Evolutionary conservation across 1,139 yeast species (phyloP).

Genomic region (Hansenula sp.): DNA sequence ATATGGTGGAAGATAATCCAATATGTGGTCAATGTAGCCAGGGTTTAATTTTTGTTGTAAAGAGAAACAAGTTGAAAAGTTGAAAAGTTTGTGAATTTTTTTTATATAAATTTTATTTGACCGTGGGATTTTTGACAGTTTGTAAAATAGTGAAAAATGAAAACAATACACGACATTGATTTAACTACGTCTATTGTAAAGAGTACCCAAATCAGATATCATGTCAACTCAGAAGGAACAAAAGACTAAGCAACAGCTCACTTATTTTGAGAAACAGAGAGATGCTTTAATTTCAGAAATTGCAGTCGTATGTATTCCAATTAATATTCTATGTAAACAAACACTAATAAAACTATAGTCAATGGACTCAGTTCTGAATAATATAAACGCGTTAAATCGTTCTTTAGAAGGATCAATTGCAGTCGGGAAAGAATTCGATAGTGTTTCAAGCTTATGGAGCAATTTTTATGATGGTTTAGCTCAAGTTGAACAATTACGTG

Average conservation of each 20-base stretch:
- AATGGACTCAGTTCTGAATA: constrained; percentile 47
- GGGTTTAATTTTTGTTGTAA: constrained; percentile 2
- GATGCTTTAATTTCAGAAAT: constrained; percentile 38
- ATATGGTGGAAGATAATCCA: constrained; percentile 4
- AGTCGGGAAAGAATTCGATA: constrained; percentile 51
- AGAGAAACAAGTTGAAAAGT: neutral
- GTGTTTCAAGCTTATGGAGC: constrained; percentile 46
- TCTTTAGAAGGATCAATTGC: constrained; percentile 47
- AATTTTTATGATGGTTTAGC: constrained; percentile 40
- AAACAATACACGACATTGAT: neutral
- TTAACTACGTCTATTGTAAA: no score
- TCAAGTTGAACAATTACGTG: constrained; percentile 17
- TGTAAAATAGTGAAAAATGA: neutral
- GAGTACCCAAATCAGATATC: no score
- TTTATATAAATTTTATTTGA: neutral
- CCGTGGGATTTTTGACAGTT: neutral
- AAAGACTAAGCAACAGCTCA: constrained; percentile 8
- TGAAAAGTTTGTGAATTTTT: neutral
- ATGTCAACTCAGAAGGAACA: neutral
- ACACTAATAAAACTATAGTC: constrained; percentile 22
- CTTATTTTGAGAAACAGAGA: constrained; percentile 39
- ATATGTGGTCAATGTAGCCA: constrained; percentile 11
- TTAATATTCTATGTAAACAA: neutral
- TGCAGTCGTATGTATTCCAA: constrained; percentile 12
- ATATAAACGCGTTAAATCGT: constrained; percentile 44